Conservation (phyloP, 345 rosid genomes). For the Salix koriyanagi region DNA sequence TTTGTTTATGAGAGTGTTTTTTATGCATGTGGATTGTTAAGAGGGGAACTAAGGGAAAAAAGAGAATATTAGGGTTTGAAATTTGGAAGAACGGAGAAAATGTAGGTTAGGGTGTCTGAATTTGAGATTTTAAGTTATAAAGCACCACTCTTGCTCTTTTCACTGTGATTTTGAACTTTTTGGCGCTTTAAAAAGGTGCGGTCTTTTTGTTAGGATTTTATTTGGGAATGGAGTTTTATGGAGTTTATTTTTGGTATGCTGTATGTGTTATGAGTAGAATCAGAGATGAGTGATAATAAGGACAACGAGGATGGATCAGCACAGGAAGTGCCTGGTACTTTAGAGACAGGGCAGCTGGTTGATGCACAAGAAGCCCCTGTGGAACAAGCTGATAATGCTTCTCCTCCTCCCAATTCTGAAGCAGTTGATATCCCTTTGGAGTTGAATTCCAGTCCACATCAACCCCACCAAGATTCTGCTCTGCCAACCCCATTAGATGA, state of each 20-base stretch:
- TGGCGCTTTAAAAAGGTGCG: background rate
- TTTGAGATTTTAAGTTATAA: background rate
- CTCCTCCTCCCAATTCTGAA: conserved; percentile 13
- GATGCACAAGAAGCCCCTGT: background rate
- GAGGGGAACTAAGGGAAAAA: background rate
- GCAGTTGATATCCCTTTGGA: conserved; percentile 22
- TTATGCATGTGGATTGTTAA: background rate
- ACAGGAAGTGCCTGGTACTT: background rate
- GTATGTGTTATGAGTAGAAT: background rate
- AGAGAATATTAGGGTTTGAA: background rate
- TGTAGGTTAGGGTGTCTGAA: background rate
- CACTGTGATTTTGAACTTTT: background rate
- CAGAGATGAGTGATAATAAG: conserved; percentile 18
- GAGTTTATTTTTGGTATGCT: background rate
- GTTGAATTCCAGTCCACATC: conserved; percentile 10
- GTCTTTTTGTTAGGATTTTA: background rate
- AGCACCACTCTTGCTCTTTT: background rate
- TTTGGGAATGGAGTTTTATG: background rate
- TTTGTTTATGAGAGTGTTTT: background rate
- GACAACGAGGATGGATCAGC: conserved; percentile 18
- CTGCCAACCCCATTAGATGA: conserved; percentile 20
- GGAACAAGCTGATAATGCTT: conserved; percentile 13
- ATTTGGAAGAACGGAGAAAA: background rate
- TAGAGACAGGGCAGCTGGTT: background rate
- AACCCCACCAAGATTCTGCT: conserved; percentile 11